Evolutionary conservation across 305 asterid genomes (phyloP).

Genomic region (Ajuga reptans): DNA sequence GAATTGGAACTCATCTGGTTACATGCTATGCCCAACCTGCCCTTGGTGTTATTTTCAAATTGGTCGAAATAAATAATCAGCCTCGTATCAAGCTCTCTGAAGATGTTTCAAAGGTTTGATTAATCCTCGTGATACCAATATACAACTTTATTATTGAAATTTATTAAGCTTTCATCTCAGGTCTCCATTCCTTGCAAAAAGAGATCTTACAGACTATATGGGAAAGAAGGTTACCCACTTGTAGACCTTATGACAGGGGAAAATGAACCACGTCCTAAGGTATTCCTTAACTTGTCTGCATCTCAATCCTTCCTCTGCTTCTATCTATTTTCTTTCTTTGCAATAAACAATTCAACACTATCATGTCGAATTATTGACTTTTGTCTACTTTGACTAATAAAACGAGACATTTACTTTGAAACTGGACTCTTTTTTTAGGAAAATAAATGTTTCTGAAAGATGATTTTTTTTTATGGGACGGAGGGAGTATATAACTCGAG

Average conservation of each 20-base stretch:
- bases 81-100: constrained; percentile 93
- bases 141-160: not conserved
- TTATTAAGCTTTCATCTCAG: constrained; percentile 35
- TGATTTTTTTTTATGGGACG: too few relatives aligned
- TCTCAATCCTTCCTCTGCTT: not conserved
- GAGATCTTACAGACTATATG: constrained; percentile 75
- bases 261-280: constrained; percentile 83
- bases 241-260: constrained; percentile 84
- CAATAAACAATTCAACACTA: not conserved
- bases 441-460: too few relatives aligned
- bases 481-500: not conserved
- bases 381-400: not conserved
- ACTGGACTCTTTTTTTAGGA: too few relatives aligned
- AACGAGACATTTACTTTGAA: too few relatives aligned
- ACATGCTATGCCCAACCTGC: constrained; percentile 95
- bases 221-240: constrained; percentile 85
- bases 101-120: constrained; percentile 79
- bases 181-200: constrained; percentile 93
- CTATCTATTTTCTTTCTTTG: not conserved
- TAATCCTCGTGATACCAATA: constrained; percentile 12
- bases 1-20: constrained; percentile 87
- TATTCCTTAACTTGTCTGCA: constrained; percentile 16
- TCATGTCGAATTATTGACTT: not conserved
- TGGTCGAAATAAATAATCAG: constrained; percentile 85
- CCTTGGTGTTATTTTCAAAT: constrained; percentile 86